Percentiles rank a stretch among this genome's conserved stretches.
Evolutionary conservation across 192 early-diverging fungal genomes (phyloP).

Genomic region (Spizellomyces sp.): DNA sequence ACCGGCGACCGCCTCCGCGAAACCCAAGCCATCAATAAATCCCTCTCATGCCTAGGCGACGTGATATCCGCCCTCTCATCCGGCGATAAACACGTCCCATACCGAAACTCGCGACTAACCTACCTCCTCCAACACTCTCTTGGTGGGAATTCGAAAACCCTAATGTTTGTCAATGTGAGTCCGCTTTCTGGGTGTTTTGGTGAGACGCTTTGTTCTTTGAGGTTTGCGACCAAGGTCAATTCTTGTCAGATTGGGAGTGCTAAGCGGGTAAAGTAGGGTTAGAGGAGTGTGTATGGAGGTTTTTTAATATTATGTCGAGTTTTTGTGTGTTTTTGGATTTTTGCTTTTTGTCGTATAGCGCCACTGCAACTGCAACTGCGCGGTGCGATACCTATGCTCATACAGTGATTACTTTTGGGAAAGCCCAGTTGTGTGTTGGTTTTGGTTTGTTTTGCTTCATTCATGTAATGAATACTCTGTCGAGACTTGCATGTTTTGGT

Average conservation of each 20-base stretch:
- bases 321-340: neutral
- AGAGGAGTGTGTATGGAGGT: neutral
- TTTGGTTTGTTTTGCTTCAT: too few relatives aligned
- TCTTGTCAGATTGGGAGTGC: slow-evolving; percentile 88
- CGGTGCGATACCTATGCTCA: too few relatives aligned
- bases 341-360: too few relatives aligned
- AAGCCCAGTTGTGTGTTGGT: too few relatives aligned
- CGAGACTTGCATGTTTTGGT: too few relatives aligned
- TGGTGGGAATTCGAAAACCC: slow-evolving; percentile 90
- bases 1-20: slow-evolving; percentile 88
- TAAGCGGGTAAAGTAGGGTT: slow-evolving; percentile 21
- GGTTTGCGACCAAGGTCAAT: slow-evolving; percentile 97
- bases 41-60: slow-evolving; percentile 83
- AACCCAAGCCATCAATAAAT: slow-evolving; percentile 96
- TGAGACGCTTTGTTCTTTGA: slow-evolving; percentile 87
- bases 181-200: slow-evolving; percentile 77
- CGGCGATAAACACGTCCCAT: slow-evolving; percentile 79
- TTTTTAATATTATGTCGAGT: neutral
- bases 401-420: too few relatives aligned
- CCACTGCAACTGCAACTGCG: too few relatives aligned
- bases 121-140: slow-evolving; percentile 45
- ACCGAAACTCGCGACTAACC: slow-evolving; percentile 88
- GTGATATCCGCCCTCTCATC: slow-evolving; percentile 86
- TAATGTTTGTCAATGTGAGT: slow-evolving; percentile 98
- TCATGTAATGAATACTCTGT: too few relatives aligned